Base-by-base conservation (phyloP, 1,284 basidiomycete species). In the Fistulina hepatica region DNA sequence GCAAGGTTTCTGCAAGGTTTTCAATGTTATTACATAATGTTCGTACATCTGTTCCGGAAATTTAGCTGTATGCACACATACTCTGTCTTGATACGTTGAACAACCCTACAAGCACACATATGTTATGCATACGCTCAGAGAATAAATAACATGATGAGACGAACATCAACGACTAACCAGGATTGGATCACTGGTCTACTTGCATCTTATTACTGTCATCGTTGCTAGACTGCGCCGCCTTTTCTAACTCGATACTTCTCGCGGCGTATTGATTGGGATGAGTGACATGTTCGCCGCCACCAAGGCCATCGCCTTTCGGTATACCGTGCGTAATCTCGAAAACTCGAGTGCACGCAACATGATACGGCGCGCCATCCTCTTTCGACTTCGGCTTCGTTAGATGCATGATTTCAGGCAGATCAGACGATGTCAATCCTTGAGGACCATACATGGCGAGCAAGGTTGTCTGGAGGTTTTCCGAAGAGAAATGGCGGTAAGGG, bases 291-390 rank as follows among this genome's bases (percentile, higher is more conserved):
- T 97, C 94, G 0, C 88, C 88, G 9, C 68, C 73, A 4, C 90
- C 89, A 33, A 95, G 53, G 0, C 94, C 94, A 21, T 94, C 86
- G 3, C 92, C 92, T 57, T 88, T 92, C 60, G 76, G 81, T 41
- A 95, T 75, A 6, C 81, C 82, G 58, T 98, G 94, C 15, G 92
- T 95, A 33, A 97, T 73, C 65, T 98, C 95, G 59, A 93, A 98
- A 23, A 98, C 85, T 12, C 93, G 72, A 13, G 95, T 98, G 61
- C 95, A 99, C 4, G 93, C 95, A 33, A 98, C 81, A 56, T 99
- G 94, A 57, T 82, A 97, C 56, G 95, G 91, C 3, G 73, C 67
- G 11, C 67, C 68, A n/a, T n/a, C n/a, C n/a, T n/a, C n/a, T n/a
- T n/a, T n/a, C 15, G 15, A 16, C 3, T 31, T 13, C 28, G 15